A percentile compares a stretch with the other conserved stretches of the same genome.
Conservation (phyloP, 805 yeast species). For the Myxozyma geophila region DNA sequence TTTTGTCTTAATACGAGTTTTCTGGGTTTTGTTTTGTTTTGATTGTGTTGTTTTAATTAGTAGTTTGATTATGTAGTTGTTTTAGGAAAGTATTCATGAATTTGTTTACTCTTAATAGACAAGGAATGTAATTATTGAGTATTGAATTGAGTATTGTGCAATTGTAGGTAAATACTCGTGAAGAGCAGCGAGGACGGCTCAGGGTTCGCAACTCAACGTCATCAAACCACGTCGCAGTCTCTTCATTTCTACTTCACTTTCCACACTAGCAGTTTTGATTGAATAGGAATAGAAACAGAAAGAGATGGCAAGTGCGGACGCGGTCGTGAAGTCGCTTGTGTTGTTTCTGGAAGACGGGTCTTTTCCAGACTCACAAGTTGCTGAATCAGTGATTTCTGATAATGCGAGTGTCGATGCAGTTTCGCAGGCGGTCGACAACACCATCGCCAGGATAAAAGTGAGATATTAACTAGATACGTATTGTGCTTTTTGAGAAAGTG, state of each 20-base stretch:
- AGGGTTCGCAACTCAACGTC: too few species aligned
- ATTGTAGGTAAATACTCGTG: too few species aligned
- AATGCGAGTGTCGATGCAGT: constrained; percentile 7
- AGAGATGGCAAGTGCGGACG: constrained; percentile 9
- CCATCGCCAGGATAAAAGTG: constrained; percentile 25
- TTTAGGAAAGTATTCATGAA: too few species aligned
- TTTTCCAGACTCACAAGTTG: constrained; percentile 30
- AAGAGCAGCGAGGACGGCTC: too few species aligned
- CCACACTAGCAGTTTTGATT: background rate
- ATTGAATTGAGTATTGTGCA: too few species aligned
- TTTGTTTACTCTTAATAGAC: too few species aligned
- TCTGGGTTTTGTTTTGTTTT: too few species aligned
- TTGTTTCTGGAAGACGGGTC: constrained; percentile 22
- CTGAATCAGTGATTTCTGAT: constrained; percentile 21
- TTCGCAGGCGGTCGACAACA: constrained; percentile 18
- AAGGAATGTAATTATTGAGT: too few species aligned
- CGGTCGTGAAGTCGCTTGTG: constrained; percentile 16
- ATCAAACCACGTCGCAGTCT: background rate
- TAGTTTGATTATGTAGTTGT: too few species aligned
- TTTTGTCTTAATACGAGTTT: too few species aligned
- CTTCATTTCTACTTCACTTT: background rate
- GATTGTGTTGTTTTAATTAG: too few species aligned
- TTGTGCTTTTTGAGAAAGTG: background rate
- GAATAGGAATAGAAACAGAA: background rate
- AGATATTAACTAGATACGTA: background rate